Evolutionary conservation across 352 stramenopile genomes (phyloP).

Genomic region (Phytophthora pisi): DNA sequence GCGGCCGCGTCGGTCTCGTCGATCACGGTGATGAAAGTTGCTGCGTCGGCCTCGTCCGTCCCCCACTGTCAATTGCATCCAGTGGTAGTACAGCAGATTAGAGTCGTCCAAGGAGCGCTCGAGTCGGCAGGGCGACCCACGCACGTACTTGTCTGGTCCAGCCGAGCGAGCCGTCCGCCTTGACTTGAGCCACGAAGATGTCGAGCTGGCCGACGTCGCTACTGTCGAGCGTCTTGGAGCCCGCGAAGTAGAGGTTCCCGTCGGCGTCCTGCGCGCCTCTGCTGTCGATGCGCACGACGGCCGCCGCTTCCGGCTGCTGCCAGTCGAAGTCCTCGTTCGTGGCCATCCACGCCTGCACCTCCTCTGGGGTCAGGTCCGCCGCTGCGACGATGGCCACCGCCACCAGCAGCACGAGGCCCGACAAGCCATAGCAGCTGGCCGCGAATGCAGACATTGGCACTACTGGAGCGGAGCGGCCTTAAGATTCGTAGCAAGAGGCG

Average conservation of each 20-base stretch:
- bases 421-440: neutral
- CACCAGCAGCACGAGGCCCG: neutral
- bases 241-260: constrained; percentile 69
- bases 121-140: neutral
- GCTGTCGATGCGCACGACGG: constrained; percentile 46
- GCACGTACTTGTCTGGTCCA: constrained; percentile 58
- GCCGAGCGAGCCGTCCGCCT: constrained; percentile 45
- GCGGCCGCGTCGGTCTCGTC: constrained; percentile 43
- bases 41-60: constrained; percentile 57
- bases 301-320: constrained; percentile 43
- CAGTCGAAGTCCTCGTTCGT: constrained; percentile 55
- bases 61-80: constrained; percentile 34
- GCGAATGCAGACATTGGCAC: neutral
- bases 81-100: too few relatives aligned
- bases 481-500: neutral
- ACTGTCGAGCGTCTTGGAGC: constrained; percentile 44
- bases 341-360: neutral
- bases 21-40: constrained; percentile 55
- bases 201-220: constrained; percentile 42
- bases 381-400: neutral
- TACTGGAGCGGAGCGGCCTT: neutral
- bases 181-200: constrained; percentile 59
- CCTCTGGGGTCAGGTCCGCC: neutral
- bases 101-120: neutral
- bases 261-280: constrained; percentile 39